Base-by-base conservation (phyloP, 805 yeast genomes). In the Starmerella riodocensis region DNA sequence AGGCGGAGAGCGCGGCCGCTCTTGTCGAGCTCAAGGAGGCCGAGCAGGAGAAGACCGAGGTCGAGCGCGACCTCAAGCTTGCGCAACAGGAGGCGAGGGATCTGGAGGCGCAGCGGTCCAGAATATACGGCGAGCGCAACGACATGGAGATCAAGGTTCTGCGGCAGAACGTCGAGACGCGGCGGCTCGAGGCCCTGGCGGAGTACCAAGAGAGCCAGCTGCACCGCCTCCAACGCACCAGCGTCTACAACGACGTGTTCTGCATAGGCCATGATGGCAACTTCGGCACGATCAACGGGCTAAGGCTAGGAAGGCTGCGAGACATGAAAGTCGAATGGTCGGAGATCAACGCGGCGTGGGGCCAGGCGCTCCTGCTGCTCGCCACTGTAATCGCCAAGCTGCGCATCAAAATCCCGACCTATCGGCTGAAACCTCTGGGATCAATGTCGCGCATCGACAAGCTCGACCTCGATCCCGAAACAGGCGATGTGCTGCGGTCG, bases 261-360 rank as follows among this genome's bases (percentile, higher is more conserved):
- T 69, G 76, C 42, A 86, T 91, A 6, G 80, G 93, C 1, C 80
- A 77, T 47, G 83, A 81, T 45, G 91, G 88, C 4, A 72, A 73
- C 25, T 83, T 81, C 60, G 95, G 93, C 0, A 78, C 91, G 1
- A 88, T 86, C 24, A 86, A 86, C 58, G 88, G 86, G 0, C 65
- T 83, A 20, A 61, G 94, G 41, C 56, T 88, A n/a, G 97, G 97
- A 0, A 65, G 74, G 12, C 57, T 73, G 34, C 73, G 70, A 29
- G 70, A 66, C 6, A 58, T 63, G 38, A 70, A 67, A 43, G 81
- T 86, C 0, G 78, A 93, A 2, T 84, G 94, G 93, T 73, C 82
- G 39, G 97, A 86, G 51, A 77, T 84, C 31, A 86, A 85, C 54
- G 91, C 93, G 2, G 95, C 93, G 0, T 60, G 86, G 51, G 97